phyloP scores from a whole-genome alignment of 2,329 filamentous ascomycete genomes.

The Paraphoma chrysanthemicola region DNA sequence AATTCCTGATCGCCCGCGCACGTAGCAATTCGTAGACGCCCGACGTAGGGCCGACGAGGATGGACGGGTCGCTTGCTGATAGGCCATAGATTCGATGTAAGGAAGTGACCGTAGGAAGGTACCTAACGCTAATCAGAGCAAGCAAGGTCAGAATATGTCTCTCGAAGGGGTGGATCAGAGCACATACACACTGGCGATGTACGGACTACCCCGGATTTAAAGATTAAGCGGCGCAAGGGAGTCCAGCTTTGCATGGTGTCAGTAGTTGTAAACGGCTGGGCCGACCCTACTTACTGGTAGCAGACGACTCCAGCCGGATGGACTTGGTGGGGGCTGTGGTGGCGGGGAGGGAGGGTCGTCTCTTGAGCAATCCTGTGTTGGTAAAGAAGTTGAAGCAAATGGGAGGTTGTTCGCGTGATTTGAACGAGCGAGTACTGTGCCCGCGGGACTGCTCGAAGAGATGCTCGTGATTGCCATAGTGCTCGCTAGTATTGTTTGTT shows the following conservation, averaged over 20 bases:
- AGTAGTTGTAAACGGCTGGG: constrained; percentile 10
- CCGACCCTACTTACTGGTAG: constrained; percentile 19
- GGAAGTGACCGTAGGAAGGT: neutral
- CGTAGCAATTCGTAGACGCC: neutral
- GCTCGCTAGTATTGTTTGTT: neutral
- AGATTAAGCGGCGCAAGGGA: constrained; percentile 25
- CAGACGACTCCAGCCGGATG: constrained; percentile 37
- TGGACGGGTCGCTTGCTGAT: neutral
- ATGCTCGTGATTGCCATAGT: constrained; percentile 5
- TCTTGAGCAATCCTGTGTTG: constrained; percentile 34
- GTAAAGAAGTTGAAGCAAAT: neutral
- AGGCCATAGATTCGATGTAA: neutral
- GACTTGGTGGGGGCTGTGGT: constrained; percentile 50
- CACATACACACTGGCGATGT: neutral
- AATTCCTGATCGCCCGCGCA: neutral
- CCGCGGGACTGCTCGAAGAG: neutral
- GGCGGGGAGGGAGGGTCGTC: constrained; percentile 50
- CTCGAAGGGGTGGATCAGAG: neutral
- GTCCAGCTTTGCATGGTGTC: constrained; percentile 25
- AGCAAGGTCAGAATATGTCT: neutral
- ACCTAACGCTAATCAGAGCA: neutral
- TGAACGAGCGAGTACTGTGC: neutral
- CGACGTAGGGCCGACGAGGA: neutral
- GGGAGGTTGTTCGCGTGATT: neutral
- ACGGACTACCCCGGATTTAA: constrained; percentile 8